Evolutionary conservation across 768 basidiomycete species (phyloP).

Genomic region (Aureoboletus auriporus): DNA sequence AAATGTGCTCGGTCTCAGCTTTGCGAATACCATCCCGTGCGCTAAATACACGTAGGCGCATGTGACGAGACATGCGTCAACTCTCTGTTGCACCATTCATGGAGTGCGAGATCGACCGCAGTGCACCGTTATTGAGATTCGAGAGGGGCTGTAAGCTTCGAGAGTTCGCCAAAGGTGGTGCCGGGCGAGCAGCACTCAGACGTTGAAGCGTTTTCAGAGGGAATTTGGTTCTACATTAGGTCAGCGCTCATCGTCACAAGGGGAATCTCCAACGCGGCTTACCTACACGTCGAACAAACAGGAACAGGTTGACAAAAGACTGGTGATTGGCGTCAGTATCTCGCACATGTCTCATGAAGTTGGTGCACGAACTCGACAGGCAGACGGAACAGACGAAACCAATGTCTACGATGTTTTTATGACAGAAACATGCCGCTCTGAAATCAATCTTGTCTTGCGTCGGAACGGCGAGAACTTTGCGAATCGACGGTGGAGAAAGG

Average conservation of each 20-base stretch:
- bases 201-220: conserved; percentile 89
- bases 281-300: conserved; percentile 93
- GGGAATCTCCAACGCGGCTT: conserved; percentile 28
- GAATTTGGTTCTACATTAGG: conserved; percentile 75
- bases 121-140: conserved; percentile 31
- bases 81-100: conserved; percentile 17
- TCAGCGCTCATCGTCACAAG: background rate
- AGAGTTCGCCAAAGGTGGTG: conserved; percentile 25
- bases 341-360: background rate
- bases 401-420: conserved; percentile 93
- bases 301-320: conserved; percentile 94
- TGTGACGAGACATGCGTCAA: conserved; percentile 2
- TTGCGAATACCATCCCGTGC: background rate
- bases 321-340: conserved; percentile 30
- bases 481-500: conserved; percentile 64
- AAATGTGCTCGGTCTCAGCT: background rate
- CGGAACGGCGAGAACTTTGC: conserved; percentile 76
- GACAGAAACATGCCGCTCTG: conserved; percentile 97
- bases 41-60: background rate
- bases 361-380: conserved; percentile 71
- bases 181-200: conserved; percentile 58
- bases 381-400: conserved; percentile 99
- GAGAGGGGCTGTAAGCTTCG: conserved; percentile 31
- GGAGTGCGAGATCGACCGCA: conserved; percentile 15
- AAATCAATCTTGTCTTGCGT: conserved; percentile 96